These are phyloP conservation scores for Ambrosiella cleistominuta DNA, from an alignment of 2,329 filamentous ascomycete genomes.

Conservation along the genomic window DNA sequence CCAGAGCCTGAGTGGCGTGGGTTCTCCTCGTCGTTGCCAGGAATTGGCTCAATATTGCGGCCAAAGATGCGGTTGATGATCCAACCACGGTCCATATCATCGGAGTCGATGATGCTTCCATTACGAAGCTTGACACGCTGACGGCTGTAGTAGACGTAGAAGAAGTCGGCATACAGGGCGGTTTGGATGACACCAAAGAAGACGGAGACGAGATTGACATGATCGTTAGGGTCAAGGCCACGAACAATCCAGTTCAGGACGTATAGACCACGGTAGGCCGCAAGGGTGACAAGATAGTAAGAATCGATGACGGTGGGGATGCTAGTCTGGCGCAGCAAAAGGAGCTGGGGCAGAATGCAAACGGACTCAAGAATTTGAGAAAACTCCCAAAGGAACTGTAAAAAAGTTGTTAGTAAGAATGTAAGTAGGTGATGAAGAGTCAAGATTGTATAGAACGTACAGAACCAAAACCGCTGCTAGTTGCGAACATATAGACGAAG, in stretches of 20 bases:
- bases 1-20: slow-evolving; percentile 20
- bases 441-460: slow-evolving; percentile 23
- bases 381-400: slow-evolving; percentile 67
- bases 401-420: background rate
- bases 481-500: slow-evolving; percentile 27
- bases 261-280: slow-evolving; percentile 76
- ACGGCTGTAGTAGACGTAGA: slow-evolving; percentile 88
- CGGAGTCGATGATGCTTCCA: slow-evolving; percentile 75
- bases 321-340: slow-evolving; percentile 83
- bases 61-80: slow-evolving; percentile 64
- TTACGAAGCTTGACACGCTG: slow-evolving; percentile 85
- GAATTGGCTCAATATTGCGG: slow-evolving; percentile 27
- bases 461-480: slow-evolving; percentile 22
- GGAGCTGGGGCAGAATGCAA: slow-evolving; percentile 75
- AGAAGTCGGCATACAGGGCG: slow-evolving; percentile 79
- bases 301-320: slow-evolving; percentile 92
- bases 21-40: slow-evolving; percentile 42
- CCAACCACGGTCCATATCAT: slow-evolving; percentile 75
- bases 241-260: slow-evolving; percentile 80
- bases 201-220: slow-evolving; percentile 55
- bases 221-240: slow-evolving; percentile 39
- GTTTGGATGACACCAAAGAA: slow-evolving; percentile 84
- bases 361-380: slow-evolving; percentile 84
- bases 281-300: slow-evolving; percentile 80
- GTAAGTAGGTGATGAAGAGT: background rate